Evolutionary conservation across 2,329 filamentous ascomycete species (phyloP).

Genomic region (Phialocephala subalpina): DNA sequence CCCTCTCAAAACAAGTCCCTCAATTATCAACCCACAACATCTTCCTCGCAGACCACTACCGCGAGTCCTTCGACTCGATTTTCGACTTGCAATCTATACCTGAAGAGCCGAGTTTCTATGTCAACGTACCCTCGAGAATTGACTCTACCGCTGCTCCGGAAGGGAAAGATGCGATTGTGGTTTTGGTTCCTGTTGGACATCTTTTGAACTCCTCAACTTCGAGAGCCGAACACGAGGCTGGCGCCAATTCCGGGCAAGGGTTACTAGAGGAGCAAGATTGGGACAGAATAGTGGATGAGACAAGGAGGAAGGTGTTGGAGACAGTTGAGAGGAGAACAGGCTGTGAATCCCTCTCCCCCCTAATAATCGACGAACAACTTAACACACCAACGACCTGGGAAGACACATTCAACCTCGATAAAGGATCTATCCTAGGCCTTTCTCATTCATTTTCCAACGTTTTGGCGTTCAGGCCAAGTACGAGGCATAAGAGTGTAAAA

Average conservation of each 20-base stretch:
- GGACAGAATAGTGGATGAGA: conserved; percentile 64
- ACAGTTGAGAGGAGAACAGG: conserved; percentile 69
- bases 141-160: conserved; percentile 72
- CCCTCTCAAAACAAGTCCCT: conserved; percentile 64
- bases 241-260: conserved; percentile 33
- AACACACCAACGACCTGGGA: conserved; percentile 74
- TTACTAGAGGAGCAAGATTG: conserved; percentile 61
- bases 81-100: conserved; percentile 75
- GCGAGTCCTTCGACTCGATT: conserved; percentile 77
- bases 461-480: conserved; percentile 69
- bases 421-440: conserved; percentile 76
- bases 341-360: conserved; percentile 48
- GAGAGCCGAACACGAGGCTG: neutral
- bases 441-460: conserved; percentile 80
- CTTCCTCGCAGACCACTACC: conserved; percentile 77
- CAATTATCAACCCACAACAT: conserved; percentile 78
- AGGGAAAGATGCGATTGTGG: conserved; percentile 71
- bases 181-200: conserved; percentile 77
- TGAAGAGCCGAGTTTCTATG: conserved; percentile 75
- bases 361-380: conserved; percentile 61
- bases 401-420: conserved; percentile 75
- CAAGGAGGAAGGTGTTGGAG: conserved; percentile 65
- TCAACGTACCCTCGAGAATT: conserved; percentile 77
- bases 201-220: conserved; percentile 57
- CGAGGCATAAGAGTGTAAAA: conserved; percentile 50